Evolutionary conservation across 1,139 yeast species (phyloP).

Genomic region (Candida sp.): DNA sequence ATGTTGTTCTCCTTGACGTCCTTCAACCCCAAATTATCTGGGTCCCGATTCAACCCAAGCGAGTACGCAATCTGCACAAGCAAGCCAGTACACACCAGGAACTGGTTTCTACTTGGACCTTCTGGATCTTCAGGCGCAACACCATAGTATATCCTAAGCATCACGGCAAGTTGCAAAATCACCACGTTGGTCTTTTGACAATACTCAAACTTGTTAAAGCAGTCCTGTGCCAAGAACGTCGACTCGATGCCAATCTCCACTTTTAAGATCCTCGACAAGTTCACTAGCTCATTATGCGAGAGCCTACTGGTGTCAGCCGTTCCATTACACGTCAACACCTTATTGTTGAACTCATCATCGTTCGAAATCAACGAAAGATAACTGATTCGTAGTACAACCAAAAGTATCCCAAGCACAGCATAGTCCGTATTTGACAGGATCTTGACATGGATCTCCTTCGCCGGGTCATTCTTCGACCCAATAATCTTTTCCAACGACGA

Average conservation of each 20-base stretch:
- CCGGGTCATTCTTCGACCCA: conserved; percentile 19
- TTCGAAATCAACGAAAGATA: conserved; percentile 33
- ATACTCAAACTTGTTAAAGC: conserved; percentile 31
- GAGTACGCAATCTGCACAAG: conserved; percentile 44
- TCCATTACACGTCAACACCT: conserved; percentile 17
- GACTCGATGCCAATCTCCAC: conserved; percentile 48
- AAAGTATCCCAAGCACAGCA: conserved; percentile 26
- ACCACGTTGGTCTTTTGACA: conserved; percentile 24
- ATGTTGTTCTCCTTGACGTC: conserved; percentile 27
- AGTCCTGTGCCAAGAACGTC: conserved; percentile 33
- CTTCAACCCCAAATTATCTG: conserved; percentile 23
- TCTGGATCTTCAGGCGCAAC: conserved; percentile 56
- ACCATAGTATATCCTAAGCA: conserved; percentile 46
- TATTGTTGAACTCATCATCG: conserved; percentile 25
- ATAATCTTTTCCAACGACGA: conserved; percentile 19
- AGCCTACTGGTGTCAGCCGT: not conserved
- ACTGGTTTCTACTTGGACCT: conserved; percentile 51
- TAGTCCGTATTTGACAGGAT: conserved; percentile 22
- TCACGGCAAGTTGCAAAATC: conserved; percentile 46
- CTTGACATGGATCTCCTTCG: conserved; percentile 17
- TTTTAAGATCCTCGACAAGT: conserved; percentile 41
- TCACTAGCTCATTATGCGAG: conserved; percentile 18
- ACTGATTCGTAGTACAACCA: conserved; percentile 24
- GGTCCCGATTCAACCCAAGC: conserved; percentile 50
- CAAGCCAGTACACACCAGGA: conserved; percentile 38